These are phyloP conservation scores for Moniliella sp. DNA, from an alignment of 1,284 basidiomycete genomes.

Conservation along the genomic window DNA sequence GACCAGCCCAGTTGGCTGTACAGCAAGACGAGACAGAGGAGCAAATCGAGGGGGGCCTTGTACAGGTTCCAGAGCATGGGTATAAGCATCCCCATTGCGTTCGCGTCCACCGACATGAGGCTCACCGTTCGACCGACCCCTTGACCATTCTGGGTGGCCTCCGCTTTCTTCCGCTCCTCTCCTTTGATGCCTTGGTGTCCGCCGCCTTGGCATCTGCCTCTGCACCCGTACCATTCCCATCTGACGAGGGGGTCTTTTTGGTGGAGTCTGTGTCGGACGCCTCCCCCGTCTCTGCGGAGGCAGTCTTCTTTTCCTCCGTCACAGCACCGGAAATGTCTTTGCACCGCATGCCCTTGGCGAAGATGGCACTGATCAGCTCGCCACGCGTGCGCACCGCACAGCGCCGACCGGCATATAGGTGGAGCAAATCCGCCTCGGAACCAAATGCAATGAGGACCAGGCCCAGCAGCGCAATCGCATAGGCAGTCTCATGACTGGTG, in stretches of 20 bases:
- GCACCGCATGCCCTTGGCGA: slow-evolving; percentile 66
- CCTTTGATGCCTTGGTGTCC: too few relatives aligned
- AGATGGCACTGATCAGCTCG: slow-evolving; percentile 59
- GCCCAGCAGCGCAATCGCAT: slow-evolving; percentile 8
- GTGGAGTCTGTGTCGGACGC: too few relatives aligned
- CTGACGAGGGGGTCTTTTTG: too few relatives aligned
- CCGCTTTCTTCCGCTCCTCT: too few relatives aligned
- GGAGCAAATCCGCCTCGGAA: slow-evolving; percentile 43
- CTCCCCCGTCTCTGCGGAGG: too few relatives aligned
- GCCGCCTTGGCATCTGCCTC: too few relatives aligned
- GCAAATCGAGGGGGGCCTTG: slow-evolving; percentile 13
- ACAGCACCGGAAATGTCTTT: slow-evolving; percentile 62
- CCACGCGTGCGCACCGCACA: slow-evolving; percentile 48
- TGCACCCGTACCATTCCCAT: too few relatives aligned
- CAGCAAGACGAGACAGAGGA: slow-evolving; percentile 9
- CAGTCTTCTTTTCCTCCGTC: too few relatives aligned
- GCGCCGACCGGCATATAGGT: slow-evolving; percentile 51
- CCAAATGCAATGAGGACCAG: slow-evolving; percentile 7
- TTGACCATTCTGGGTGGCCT: slow-evolving; percentile 1
- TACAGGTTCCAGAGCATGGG: slow-evolving; percentile 7
- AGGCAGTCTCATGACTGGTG: slow-evolving; percentile 4
- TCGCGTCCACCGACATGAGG: slow-evolving; percentile 10
- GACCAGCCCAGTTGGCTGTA: slow-evolving; percentile 19
- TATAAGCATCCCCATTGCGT: too few relatives aligned
- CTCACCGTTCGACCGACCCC: slow-evolving; percentile 10